phyloP scores from a whole-genome alignment of 129 eudicot genomes.

The Pittosporum tobira region DNA sequence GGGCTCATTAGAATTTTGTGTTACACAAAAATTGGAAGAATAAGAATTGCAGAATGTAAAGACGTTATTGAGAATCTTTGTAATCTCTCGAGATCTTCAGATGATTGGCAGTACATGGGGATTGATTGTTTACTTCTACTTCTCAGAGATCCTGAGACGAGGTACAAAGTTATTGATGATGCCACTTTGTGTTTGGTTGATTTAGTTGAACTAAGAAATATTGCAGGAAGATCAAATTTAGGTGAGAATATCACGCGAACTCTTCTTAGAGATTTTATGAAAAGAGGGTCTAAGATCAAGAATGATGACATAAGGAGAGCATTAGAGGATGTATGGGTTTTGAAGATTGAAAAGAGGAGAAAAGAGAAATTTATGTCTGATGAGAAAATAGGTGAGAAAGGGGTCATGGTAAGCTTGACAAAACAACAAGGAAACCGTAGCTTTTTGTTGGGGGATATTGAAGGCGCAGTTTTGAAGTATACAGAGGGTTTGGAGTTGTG shows the following conservation, averaged over 20 bases:
- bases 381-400: slow-evolving; percentile 51
- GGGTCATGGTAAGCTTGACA: slow-evolving; percentile 34
- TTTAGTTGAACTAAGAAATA: slow-evolving; percentile 45
- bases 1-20: slow-evolving; percentile 66
- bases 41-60: slow-evolving; percentile 34
- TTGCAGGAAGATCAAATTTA: slow-evolving; percentile 47
- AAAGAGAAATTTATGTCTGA: slow-evolving; percentile 37
- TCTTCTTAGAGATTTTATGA: slow-evolving; percentile 43
- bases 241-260: slow-evolving; percentile 51
- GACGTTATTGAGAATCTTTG: slow-evolving; percentile 46
- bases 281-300: slow-evolving; percentile 29
- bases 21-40: slow-evolving; percentile 52
- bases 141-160: slow-evolving; percentile 54
- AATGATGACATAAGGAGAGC: slow-evolving; percentile 22
- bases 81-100: slow-evolving; percentile 70
- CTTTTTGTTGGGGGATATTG: slow-evolving; percentile 50
- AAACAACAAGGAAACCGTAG: slow-evolving; percentile 65
- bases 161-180: slow-evolving; percentile 57
- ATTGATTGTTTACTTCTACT: slow-evolving; percentile 73
- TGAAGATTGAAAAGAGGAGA: slow-evolving; percentile 43
- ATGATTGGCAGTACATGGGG: slow-evolving; percentile 94
- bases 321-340: slow-evolving; percentile 48
- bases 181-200: slow-evolving; percentile 37
- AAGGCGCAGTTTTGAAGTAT: slow-evolving; percentile 44
- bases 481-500: slow-evolving; percentile 66